Evolutionary conservation across 106 monocot species (phyloP).

Genomic region (Apostasia ramifera): DNA sequence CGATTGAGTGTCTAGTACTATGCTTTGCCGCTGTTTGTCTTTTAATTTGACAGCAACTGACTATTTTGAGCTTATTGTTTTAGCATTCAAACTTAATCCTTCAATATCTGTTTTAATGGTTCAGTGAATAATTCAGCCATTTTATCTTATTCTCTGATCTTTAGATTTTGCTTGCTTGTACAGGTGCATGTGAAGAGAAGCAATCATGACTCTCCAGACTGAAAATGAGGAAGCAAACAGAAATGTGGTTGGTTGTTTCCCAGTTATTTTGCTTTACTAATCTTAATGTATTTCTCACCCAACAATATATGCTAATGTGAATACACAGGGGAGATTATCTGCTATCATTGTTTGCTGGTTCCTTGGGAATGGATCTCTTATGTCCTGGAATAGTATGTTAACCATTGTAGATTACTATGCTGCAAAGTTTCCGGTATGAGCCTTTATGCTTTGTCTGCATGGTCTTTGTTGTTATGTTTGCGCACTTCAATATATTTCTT

Average conservation of each 20-base stretch:
- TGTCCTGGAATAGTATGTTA: slow-evolving; percentile 66
- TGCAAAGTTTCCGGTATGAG: slow-evolving; percentile 17
- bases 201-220: slow-evolving; percentile 2
- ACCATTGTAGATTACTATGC: slow-evolving; percentile 57
- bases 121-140: too few species aligned
- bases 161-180: neutral
- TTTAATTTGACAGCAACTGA: too few species aligned
- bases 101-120: too few species aligned
- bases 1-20: too few species aligned
- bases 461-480: neutral
- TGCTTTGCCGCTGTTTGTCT: too few species aligned
- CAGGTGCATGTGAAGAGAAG: slow-evolving; percentile 1
- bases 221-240: neutral
- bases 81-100: too few species aligned
- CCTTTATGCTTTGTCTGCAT: neutral
- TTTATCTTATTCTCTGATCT: neutral
- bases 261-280: neutral
- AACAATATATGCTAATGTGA: neutral
- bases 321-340: slow-evolving; percentile 4
- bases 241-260: slow-evolving; percentile 2
- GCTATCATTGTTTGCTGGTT: slow-evolving; percentile 21
- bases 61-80: too few species aligned
- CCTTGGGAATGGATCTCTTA: slow-evolving; percentile 50
- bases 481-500: neutral
- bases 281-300: neutral